Conservation (phyloP, 768 basidiomycete species). For the Rhizopogon sp. region DNA sequence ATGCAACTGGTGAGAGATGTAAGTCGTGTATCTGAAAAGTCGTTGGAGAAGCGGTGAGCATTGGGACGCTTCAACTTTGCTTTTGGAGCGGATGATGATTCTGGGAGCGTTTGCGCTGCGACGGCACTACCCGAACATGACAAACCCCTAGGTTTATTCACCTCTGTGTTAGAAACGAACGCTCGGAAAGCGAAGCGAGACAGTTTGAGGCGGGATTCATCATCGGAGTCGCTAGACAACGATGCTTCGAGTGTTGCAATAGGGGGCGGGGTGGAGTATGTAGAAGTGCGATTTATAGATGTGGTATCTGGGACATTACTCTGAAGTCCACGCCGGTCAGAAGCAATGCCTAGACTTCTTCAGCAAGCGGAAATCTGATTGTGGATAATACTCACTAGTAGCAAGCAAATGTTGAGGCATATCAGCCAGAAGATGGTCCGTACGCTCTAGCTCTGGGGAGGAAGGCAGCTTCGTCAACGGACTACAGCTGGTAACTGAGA, state of each 20-base stretch:
- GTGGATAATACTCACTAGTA: background rate
- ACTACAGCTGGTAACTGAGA: background rate
- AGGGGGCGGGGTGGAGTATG: conserved; percentile 7
- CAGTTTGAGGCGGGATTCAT: conserved; percentile 21
- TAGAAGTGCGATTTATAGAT: background rate
- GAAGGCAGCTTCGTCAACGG: background rate
- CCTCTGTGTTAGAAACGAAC: background rate
- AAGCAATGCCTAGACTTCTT: background rate
- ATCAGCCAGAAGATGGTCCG: background rate
- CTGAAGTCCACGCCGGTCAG: too few species aligned
- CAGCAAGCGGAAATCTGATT: background rate
- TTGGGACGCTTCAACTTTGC: background rate
- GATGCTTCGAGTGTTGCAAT: conserved; percentile 9
- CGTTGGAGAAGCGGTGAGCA: conserved; percentile 16
- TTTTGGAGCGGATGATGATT: background rate
- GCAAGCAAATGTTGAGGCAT: background rate
- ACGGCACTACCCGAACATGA: background rate
- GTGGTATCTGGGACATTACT: background rate
- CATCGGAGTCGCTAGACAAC: conserved; percentile 15
- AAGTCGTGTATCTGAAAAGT: conserved; percentile 45
- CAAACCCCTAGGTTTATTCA: background rate
- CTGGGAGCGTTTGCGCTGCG: background rate
- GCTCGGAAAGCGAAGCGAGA: conserved; percentile 37
- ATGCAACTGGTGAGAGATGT: conserved; percentile 52
- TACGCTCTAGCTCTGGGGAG: background rate